Conservation (phyloP, 495 filamentous ascomycete genomes). For the Annulohypoxylon stygium region DNA sequence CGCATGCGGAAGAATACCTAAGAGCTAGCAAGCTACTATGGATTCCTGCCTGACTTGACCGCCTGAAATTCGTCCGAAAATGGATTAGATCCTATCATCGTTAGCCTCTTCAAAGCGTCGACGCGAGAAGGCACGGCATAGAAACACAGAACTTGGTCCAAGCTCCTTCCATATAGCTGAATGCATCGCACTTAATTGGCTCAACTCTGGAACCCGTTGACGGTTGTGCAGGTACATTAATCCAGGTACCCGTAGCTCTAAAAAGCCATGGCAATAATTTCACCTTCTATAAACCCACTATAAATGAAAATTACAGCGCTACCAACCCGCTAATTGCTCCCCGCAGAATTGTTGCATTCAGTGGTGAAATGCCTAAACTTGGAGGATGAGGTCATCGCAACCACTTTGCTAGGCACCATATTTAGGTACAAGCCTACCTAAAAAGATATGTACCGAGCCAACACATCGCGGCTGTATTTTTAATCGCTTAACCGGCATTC, state of each 20-base stretch:
- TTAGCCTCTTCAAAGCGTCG: not conserved
- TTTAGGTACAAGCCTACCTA: not conserved
- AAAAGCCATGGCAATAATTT: not conserved
- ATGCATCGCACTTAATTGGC: not conserved
- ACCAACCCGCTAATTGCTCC: not conserved
- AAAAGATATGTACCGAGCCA: not conserved
- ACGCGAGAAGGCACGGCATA: not conserved
- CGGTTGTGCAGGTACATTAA: not conserved
- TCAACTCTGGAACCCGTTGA: not conserved
- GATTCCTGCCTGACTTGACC: conserved; percentile 41
- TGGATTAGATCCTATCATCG: conserved; percentile 17
- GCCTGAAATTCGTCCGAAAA: conserved; percentile 26
- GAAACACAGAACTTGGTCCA: conserved; percentile 1
- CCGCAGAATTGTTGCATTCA: conserved; percentile 1
- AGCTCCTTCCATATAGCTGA: not conserved
- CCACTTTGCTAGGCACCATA: conserved; percentile 4
- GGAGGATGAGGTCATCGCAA: conserved; percentile 46
- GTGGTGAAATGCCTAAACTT: conserved; percentile 1
- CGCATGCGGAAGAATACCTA: conserved; percentile 38
- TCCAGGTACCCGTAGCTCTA: not conserved
- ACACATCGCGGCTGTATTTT: conserved; percentile 36
- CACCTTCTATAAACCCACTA: not conserved
- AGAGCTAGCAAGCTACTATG: conserved; percentile 12
- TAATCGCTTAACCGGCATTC: conserved; percentile 31
- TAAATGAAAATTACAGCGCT: conserved; percentile 18